Conservation (phyloP, 2,329 filamentous ascomycete genomes). For the Fusarium sp. region DNA sequence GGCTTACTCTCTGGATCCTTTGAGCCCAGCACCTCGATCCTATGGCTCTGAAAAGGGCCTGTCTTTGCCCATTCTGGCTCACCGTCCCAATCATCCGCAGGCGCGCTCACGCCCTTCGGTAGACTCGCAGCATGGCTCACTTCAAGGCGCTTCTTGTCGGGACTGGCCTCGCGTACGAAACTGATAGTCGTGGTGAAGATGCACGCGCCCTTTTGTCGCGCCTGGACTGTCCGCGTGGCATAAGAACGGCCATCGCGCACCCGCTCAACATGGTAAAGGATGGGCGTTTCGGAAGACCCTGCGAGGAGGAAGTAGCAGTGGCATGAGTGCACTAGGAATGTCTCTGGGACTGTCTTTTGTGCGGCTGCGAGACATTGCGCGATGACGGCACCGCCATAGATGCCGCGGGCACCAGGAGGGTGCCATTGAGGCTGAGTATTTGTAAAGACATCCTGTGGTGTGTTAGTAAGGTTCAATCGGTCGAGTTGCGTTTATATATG, state of each 20-base stretch:
- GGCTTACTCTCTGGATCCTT: constrained; percentile 64
- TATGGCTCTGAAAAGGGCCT: constrained; percentile 64
- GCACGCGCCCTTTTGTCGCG: constrained; percentile 85
- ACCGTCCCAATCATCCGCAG: constrained; percentile 58
- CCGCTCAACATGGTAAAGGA: constrained; percentile 95
- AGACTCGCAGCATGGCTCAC: constrained; percentile 77
- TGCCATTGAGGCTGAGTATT: constrained; percentile 95
- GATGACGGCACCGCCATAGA: constrained; percentile 94
- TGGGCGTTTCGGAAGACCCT: constrained; percentile 85
- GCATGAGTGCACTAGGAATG: constrained; percentile 93
- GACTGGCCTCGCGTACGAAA: constrained; percentile 79
- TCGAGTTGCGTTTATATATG: not conserved
- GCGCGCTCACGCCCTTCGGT: constrained; percentile 62
- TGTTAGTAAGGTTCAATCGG: constrained; percentile 7
- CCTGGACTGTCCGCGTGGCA: constrained; percentile 95
- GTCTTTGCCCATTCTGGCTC: constrained; percentile 67
- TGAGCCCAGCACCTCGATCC: constrained; percentile 58
- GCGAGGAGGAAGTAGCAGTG: constrained; percentile 99
- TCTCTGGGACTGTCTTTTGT: constrained; percentile 84
- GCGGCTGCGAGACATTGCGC: constrained; percentile 92
- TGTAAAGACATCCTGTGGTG: constrained; percentile 85
- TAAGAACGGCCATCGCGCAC: constrained; percentile 93
- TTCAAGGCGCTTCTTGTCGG: constrained; percentile 66
- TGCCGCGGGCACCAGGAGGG: constrained; percentile 89
- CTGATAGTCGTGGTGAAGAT: constrained; percentile 98